Percentiles rank a stretch among this genome's conserved stretches.
Conservation (phyloP, 75 land plant species). For the Picea glauca region DNA sequence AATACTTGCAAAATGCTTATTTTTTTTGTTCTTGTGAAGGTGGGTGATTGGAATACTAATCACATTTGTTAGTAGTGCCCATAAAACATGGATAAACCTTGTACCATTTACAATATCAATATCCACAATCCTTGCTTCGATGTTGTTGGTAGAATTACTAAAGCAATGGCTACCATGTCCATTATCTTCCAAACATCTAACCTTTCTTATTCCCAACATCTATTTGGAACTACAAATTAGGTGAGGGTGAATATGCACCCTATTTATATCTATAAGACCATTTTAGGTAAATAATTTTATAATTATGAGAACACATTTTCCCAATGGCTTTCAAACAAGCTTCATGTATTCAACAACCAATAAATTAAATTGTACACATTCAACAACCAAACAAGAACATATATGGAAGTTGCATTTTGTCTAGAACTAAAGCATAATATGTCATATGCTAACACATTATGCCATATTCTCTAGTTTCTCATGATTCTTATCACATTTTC, state of each 20-base stretch:
- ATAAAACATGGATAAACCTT: slow-evolving; percentile 34
- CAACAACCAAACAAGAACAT: too few species aligned
- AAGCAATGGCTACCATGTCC: slow-evolving; percentile 28
- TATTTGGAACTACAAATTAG: slow-evolving; percentile 1
- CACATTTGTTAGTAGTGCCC: slow-evolving; percentile 37
- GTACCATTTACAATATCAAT: slow-evolving; percentile 20
- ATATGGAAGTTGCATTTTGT: too few species aligned
- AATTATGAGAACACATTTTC: too few species aligned
- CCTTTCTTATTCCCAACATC: slow-evolving; percentile 13
- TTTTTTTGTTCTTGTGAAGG: slow-evolving; percentile 7
- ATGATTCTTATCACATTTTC: too few species aligned
- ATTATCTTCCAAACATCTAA: slow-evolving; percentile 19
- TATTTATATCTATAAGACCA: too few species aligned
- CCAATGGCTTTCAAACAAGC: too few species aligned
- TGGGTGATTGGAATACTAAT: slow-evolving; percentile 28
- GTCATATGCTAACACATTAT: too few species aligned
- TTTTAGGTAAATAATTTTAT: too few species aligned
- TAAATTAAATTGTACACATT: too few species aligned
- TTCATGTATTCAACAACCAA: too few species aligned
- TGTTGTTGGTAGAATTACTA: slow-evolving; percentile 25
- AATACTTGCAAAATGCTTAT: background rate
- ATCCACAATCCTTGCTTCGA: slow-evolving; percentile 25
- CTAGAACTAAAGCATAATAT: too few species aligned
- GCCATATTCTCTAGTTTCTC: too few species aligned
- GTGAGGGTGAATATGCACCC: background rate